phyloP scores from a whole-genome alignment of 176 grass and related monocot genomes.

The Eragrostis nindensis region DNA sequence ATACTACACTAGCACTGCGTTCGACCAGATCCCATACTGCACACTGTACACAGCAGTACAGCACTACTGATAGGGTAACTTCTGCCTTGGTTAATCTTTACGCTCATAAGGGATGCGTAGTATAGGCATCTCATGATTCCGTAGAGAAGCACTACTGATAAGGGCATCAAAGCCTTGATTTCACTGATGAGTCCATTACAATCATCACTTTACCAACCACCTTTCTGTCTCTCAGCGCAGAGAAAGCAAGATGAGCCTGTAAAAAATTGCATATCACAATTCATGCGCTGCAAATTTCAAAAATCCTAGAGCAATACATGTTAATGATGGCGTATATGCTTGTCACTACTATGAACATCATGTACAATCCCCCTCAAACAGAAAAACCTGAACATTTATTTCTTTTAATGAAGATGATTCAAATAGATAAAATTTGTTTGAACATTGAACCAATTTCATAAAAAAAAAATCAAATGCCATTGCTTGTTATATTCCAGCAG shows the following conservation, averaged over 20 bases:
- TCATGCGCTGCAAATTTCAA: neutral
- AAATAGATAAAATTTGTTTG: neutral
- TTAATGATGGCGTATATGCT: neutral
- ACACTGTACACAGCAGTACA: neutral
- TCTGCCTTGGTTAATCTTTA: neutral
- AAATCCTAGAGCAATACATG: neutral
- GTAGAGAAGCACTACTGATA: neutral
- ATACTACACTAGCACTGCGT: neutral
- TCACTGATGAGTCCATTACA: slow-evolving; percentile 52
- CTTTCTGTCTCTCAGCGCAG: slow-evolving; percentile 86
- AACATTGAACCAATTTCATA: slow-evolving; percentile 2
- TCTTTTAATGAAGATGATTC: slow-evolving; percentile 1
- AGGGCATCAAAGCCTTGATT: slow-evolving; percentile 83
- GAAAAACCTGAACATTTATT: neutral
- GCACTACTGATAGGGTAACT: slow-evolving; percentile 19
- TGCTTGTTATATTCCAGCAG: neutral
- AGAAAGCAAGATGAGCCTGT: slow-evolving; percentile 85
- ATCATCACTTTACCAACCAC: slow-evolving; percentile 86
- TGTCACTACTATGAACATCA: neutral
- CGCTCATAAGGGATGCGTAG: neutral
- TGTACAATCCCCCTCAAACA: neutral
- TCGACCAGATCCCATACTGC: neutral
- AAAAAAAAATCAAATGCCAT: neutral
- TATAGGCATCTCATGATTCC: neutral
- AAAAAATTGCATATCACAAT: neutral